Base-by-base conservation (phyloP, 1,139 yeast species). In the Zygosaccharomyces pseudobailii region DNA sequence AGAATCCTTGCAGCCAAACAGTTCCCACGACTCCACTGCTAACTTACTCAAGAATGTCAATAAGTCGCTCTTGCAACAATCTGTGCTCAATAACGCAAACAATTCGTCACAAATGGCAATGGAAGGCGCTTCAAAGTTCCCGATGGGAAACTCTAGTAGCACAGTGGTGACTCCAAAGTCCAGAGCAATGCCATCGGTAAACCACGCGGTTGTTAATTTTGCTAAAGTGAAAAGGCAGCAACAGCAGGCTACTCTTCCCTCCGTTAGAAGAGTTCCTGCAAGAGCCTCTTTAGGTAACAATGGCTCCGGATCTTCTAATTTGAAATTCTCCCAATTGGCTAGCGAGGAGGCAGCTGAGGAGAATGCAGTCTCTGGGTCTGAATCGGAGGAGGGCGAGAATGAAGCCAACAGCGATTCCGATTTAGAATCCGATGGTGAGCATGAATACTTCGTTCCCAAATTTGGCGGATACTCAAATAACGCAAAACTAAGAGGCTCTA, bases 401-500 rank as follows among this genome's bases (percentile, higher is more conserved):
- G 50, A 45, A 19, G 45, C 49, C 6, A 58, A 57, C 9, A 46
- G 52, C 1, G 58, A 56, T 40, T 53, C 59, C 3, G 62, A 58
- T 48, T 42, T 54, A 30, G 65, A 59, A 35, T 44, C 45, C 9
- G 63, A 56, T 22, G 44, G 48, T 2, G 34, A 42, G 21, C 51
- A 50, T 22, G 45, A 48, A 33, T 50, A 53, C 31, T 63, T 67
- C 43, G 71, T 84, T 36, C 84, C 90, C 0, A 86, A 87, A n/a
- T 84, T 74, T 66, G 92, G 92, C 7, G 92, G 92, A 2, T 82
- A 79, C 57, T 82, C 90, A 0, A 76, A 73, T 47, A 75, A 75
- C 40, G 64, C 63, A 2, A 62, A 59, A 27, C 46, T 57, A 6
- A 62, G 58, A 63, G 75, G 55, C 71, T 73, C 58, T 65, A 42